phyloP scores from a whole-genome alignment of 768 basidiomycete species.

The Calocera cornea region DNA sequence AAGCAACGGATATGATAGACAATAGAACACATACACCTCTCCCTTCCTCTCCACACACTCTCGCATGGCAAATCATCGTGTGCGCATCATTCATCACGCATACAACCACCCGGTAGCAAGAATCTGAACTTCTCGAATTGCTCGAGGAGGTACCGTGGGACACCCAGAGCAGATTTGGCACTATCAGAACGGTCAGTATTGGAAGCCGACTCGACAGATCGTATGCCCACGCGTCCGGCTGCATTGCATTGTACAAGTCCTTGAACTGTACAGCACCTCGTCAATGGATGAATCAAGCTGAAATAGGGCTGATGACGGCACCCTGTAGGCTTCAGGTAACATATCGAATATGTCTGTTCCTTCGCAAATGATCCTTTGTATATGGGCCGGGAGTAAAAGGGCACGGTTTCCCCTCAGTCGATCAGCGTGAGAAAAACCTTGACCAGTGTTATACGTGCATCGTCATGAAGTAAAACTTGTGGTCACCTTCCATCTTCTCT shows the following conservation, averaged over 20 bases:
- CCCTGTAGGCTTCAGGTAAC: slow-evolving; percentile 37
- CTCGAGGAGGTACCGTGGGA: slow-evolving; percentile 40
- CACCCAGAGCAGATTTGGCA: slow-evolving; percentile 35
- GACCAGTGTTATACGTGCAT: neutral
- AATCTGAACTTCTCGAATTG: slow-evolving; percentile 39
- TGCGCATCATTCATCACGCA: slow-evolving; percentile 24
- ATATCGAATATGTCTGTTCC: slow-evolving; percentile 53
- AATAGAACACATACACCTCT: too few species aligned
- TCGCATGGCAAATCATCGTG: too few species aligned
- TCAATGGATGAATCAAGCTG: slow-evolving; percentile 24
- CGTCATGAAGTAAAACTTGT: neutral
- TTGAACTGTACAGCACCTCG: slow-evolving; percentile 29
- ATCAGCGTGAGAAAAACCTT: slow-evolving; percentile 48
- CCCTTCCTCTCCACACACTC: too few species aligned
- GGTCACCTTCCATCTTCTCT: slow-evolving; percentile 36
- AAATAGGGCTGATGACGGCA: neutral
- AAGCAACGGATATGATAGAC: too few species aligned
- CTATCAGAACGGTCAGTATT: slow-evolving; percentile 18
- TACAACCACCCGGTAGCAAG: slow-evolving; percentile 43
- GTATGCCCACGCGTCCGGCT: slow-evolving; percentile 36
- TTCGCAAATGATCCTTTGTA: slow-evolving; percentile 44
- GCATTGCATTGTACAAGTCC: slow-evolving; percentile 40
- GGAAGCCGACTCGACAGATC: neutral
- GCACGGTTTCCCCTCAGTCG: slow-evolving; percentile 37
- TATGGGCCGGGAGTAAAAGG: slow-evolving; percentile 37